Evolutionary conservation across 495 filamentous ascomycete species (phyloP).

Genomic region (Mycothermus thermophilus): DNA sequence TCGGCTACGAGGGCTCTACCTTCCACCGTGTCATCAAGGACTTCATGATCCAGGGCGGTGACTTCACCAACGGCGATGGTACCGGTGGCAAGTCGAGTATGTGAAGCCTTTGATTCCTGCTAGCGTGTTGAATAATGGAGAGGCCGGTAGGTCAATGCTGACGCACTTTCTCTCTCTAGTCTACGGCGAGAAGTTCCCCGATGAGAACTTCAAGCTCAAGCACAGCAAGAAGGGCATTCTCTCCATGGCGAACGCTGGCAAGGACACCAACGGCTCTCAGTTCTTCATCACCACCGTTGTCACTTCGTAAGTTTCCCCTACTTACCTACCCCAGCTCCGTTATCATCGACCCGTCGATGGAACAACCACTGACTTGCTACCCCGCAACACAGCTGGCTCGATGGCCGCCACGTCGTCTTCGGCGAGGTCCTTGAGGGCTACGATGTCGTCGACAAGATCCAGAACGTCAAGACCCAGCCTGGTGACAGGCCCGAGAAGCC

Average conservation of each 20-base stretch:
- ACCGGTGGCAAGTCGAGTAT: conserved; percentile 86
- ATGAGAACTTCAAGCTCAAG: conserved; percentile 99
- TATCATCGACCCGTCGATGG: too few relatives aligned
- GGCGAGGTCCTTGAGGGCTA: conserved; percentile 86
- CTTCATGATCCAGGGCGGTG: conserved; percentile 99
- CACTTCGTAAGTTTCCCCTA: conserved; percentile 48
- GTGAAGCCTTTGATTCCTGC: conserved; percentile 14
- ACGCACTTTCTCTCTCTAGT: conserved; percentile 30
- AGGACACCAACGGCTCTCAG: conserved; percentile 96
- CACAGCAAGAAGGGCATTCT: conserved; percentile 46
- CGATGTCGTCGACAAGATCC: conserved; percentile 78
- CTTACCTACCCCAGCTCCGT: too few relatives aligned
- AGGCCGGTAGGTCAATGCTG: too few relatives aligned
- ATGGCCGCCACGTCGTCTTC: conserved; percentile 82
- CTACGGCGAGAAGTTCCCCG: conserved; percentile 86
- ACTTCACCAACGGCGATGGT: conserved; percentile 93
- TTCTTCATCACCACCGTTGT: conserved; percentile 91
- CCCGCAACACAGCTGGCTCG: conserved; percentile 71
- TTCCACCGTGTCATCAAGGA: conserved; percentile 98
- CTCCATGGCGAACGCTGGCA: conserved; percentile 95
- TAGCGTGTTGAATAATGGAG: too few relatives aligned
- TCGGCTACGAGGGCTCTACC: conserved; percentile 82
- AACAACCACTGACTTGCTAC: too few relatives aligned
- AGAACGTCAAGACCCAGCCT: conserved; percentile 55
- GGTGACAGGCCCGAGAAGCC: conserved; percentile 58